These are phyloP conservation scores for Colletotrichum liaoningense DNA, from an alignment of 2,329 filamentous ascomycete species.

Conservation along the genomic window DNA sequence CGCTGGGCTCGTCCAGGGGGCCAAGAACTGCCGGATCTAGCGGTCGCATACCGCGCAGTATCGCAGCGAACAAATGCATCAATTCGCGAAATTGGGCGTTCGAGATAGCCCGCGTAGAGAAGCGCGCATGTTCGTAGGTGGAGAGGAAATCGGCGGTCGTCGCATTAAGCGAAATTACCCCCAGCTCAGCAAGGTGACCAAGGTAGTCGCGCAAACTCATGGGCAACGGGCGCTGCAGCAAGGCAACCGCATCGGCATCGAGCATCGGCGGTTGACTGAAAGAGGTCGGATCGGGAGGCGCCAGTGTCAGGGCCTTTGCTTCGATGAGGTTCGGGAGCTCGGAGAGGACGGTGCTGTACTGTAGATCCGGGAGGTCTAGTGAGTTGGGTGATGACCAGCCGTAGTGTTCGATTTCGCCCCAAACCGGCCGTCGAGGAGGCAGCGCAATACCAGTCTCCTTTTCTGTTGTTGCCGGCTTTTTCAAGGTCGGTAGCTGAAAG, in stretches of 20 bases:
- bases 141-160: slow-evolving; percentile 73
- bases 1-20: slow-evolving; percentile 40
- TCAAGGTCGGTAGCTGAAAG: slow-evolving; percentile 41
- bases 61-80: slow-evolving; percentile 86
- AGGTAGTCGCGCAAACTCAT: slow-evolving; percentile 88
- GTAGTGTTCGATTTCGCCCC: slow-evolving; percentile 86
- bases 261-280: slow-evolving; percentile 57
- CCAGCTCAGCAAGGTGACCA: slow-evolving; percentile 73
- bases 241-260: slow-evolving; percentile 74
- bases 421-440: slow-evolving; percentile 65
- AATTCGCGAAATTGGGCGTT: slow-evolving; percentile 79
- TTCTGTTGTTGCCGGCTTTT: slow-evolving; percentile 51
- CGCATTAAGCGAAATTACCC: slow-evolving; percentile 63
- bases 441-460: slow-evolving; percentile 60
- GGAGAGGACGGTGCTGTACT: slow-evolving; percentile 83
- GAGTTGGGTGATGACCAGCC: slow-evolving; percentile 89
- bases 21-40: slow-evolving; percentile 66
- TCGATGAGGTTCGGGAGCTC: slow-evolving; percentile 93
- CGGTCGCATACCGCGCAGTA: slow-evolving; percentile 80
- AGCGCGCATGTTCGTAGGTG: slow-evolving; percentile 86
- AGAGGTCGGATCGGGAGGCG: slow-evolving; percentile 64
- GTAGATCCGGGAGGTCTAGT: slow-evolving; percentile 80
- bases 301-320: slow-evolving; percentile 90
- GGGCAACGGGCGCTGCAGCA: slow-evolving; percentile 76
- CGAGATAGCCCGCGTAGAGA: slow-evolving; percentile 76